Evolutionary conservation across 23 red algal species (phyloP).

Genomic region (Agarophyton chilense): DNA sequence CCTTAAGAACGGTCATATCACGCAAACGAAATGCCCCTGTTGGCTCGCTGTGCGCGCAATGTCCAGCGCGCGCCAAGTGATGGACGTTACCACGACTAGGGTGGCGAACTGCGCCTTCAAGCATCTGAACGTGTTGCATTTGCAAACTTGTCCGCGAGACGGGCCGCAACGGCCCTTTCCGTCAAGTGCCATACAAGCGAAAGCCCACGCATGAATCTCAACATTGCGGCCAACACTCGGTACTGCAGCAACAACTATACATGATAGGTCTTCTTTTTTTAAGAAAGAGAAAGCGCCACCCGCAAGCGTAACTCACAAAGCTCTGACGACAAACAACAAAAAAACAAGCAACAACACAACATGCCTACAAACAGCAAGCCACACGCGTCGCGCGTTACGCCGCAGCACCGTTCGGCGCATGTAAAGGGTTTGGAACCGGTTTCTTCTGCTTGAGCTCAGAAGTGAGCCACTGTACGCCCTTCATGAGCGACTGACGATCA

Average conservation of each 20-base stretch:
- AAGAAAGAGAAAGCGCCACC: background rate
- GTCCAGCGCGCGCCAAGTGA: no score
- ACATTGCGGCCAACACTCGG: background rate
- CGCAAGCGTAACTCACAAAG: background rate
- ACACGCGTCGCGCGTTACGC: background rate
- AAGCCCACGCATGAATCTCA: background rate
- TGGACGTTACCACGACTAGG: no score
- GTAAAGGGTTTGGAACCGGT: slow-evolving; percentile 32
- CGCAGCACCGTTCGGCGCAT: background rate
- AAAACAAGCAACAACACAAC: background rate
- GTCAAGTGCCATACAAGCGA: background rate
- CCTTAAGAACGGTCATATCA: no score
- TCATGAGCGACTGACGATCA: slow-evolving; percentile 57
- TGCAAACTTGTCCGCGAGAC: background rate
- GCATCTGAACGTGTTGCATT: background rate
- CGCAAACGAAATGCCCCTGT: no score
- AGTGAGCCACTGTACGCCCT: slow-evolving; percentile 73
- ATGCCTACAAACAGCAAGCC: slow-evolving; percentile 8
- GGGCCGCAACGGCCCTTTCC: background rate
- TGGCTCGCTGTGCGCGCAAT: no score
- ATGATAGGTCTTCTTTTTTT: background rate
- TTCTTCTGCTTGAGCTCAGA: slow-evolving; percentile 54
- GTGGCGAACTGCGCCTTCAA: no score
- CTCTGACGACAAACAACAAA: background rate
- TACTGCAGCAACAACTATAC: background rate